A percentile compares a stretch with the other conserved stretches of the same genome.
Conservation (phyloP, 306 rosid genomes). For the Casuarina cunninghamiana region DNA sequence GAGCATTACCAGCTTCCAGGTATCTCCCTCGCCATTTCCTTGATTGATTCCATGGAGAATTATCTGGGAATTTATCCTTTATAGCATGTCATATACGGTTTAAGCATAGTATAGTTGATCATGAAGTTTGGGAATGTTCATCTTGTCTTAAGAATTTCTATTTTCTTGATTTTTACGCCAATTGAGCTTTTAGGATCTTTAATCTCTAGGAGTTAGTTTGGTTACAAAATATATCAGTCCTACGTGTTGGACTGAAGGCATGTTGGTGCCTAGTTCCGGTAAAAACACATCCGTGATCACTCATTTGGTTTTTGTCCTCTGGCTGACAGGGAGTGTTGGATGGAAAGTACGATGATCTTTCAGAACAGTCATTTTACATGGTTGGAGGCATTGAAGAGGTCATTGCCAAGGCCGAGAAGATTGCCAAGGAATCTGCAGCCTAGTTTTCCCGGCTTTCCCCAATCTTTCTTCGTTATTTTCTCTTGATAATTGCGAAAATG, state of each 20-base stretch:
- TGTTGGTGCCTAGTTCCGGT: neutral
- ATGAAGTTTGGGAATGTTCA: neutral
- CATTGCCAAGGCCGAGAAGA: slow-evolving; percentile 95
- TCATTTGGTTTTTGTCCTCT: slow-evolving; percentile 18
- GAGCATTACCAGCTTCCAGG: slow-evolving; percentile 87
- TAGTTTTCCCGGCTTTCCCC: slow-evolving; percentile 12
- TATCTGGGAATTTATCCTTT: neutral
- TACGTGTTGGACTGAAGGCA: neutral
- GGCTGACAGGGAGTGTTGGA: slow-evolving; percentile 84
- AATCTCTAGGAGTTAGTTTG: neutral
- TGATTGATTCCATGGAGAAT: neutral
- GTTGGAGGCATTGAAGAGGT: slow-evolving; percentile 98
- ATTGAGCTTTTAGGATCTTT: neutral
- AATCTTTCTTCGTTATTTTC: slow-evolving; percentile 22
- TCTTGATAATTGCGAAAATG: slow-evolving; percentile 58
- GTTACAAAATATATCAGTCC: neutral
- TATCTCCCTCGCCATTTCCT: slow-evolving; percentile 22
- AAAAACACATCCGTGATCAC: neutral
- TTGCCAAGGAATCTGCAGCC: slow-evolving; percentile 83
- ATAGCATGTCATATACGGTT: neutral
- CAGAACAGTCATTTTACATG: slow-evolving; percentile 96
- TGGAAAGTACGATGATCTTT: slow-evolving; percentile 88
- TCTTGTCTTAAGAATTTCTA: neutral
- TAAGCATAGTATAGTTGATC: neutral
- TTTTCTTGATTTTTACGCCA: neutral